Evolutionary conservation across 768 basidiomycete species (phyloP).

Genomic region (Pholiota microspora): DNA sequence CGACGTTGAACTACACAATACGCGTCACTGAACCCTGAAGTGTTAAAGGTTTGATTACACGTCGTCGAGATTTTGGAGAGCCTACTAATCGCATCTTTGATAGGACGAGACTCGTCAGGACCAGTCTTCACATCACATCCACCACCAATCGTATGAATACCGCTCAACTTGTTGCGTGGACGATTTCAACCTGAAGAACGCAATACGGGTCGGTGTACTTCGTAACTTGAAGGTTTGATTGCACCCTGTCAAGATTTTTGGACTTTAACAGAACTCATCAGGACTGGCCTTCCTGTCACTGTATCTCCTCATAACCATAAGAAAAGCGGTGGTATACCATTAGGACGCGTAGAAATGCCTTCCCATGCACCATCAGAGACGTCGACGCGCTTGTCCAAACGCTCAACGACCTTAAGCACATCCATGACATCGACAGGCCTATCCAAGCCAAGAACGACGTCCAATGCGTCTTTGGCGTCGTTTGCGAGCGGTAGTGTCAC

Average conservation of each 20-base stretch:
- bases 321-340: not conserved
- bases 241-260: too few relatives aligned
- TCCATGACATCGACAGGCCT: slow-evolving; percentile 29
- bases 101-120: too few relatives aligned
- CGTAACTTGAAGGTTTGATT: too few relatives aligned
- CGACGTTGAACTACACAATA: not conserved
- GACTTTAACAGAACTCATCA: not conserved
- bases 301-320: not conserved
- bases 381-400: slow-evolving; percentile 49
- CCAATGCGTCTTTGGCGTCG: slow-evolving; percentile 45
- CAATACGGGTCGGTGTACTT: too few relatives aligned
- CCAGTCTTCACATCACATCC: too few relatives aligned
- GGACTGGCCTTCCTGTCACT: not conserved
- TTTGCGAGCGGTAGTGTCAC: slow-evolving; percentile 50
- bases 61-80: not conserved
- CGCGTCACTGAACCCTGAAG: not conserved
- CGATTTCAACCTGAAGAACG: too few relatives aligned
- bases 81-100: too few relatives aligned
- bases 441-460: slow-evolving; percentile 53
- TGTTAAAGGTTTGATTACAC: not conserved
- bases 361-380: slow-evolving; percentile 4
- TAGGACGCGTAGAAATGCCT: slow-evolving; percentile 6
- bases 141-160: too few relatives aligned
- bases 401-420: slow-evolving; percentile 39
- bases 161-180: too few relatives aligned